Conservation (phyloP, 2,329 filamentous ascomycete genomes). For the Alternaria gaisen region DNA sequence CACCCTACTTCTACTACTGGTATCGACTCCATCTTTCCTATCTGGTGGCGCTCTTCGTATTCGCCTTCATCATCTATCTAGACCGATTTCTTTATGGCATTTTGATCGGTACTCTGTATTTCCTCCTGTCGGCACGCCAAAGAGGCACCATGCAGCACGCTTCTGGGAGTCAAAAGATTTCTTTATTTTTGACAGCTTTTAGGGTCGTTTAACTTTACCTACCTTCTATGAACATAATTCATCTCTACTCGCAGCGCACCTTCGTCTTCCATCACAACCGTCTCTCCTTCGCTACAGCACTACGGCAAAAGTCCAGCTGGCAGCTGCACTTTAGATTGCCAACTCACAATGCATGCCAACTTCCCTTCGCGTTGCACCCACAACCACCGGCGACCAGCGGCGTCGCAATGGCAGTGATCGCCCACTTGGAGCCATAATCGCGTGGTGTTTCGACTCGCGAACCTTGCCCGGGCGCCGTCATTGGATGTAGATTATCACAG, state of each 20-base stretch:
- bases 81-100: slow-evolving; percentile 44
- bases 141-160: slow-evolving; percentile 30
- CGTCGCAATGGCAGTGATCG: slow-evolving; percentile 12
- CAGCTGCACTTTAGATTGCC: neutral
- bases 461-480: neutral
- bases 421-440: neutral
- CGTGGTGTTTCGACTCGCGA: slow-evolving; percentile 13
- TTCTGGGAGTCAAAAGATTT: slow-evolving; percentile 35
- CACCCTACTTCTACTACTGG: slow-evolving; percentile 26
- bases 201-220: slow-evolving; percentile 24
- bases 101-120: slow-evolving; percentile 43
- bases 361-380: neutral
- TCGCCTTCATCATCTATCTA: slow-evolving; percentile 31
- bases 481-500: slow-evolving; percentile 5
- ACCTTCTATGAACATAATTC: slow-evolving; percentile 48
- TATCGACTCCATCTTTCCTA: slow-evolving; percentile 23
- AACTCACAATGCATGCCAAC: neutral
- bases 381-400: neutral
- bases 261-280: neutral
- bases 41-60: slow-evolving; percentile 22
- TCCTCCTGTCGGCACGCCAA: slow-evolving; percentile 29
- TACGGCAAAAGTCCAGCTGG: neutral
- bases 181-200: slow-evolving; percentile 22
- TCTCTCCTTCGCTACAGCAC: neutral
- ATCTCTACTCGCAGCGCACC: slow-evolving; percentile 12